Evolutionary conservation across 352 stramenopile species (phyloP).

Genomic region (Globisporangium orthogonon): DNA sequence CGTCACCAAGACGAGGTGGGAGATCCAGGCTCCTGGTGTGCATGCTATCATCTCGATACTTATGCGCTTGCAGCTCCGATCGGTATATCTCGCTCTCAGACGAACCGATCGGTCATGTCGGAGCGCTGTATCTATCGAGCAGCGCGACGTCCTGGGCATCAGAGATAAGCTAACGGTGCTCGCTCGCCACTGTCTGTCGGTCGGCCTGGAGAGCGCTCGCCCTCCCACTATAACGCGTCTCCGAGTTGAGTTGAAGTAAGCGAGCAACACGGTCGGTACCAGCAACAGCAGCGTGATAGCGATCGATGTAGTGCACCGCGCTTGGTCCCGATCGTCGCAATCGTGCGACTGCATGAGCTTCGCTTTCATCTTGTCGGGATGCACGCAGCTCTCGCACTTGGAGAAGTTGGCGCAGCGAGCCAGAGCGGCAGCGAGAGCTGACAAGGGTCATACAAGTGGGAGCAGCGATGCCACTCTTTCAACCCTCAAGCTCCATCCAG

Average conservation of each 20-base stretch:
- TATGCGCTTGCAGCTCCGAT: background rate
- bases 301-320: background rate
- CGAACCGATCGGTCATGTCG: background rate
- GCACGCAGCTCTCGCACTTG: background rate
- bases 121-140: background rate
- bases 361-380: background rate
- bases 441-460: background rate
- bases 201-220: background rate
- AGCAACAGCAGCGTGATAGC: background rate
- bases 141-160: background rate
- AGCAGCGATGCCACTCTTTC: background rate
- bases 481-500: background rate
- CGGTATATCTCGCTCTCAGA: too few species aligned
- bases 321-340: background rate
- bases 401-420: background rate
- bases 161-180: background rate
- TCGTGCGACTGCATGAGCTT: background rate
- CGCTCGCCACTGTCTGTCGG: background rate
- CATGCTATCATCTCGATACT: background rate
- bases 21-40: background rate
- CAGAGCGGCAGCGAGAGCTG: background rate
- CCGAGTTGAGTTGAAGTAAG: background rate
- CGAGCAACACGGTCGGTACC: background rate
- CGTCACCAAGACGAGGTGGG: background rate
- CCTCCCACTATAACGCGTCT: background rate